A percentile compares a stretch with the other conserved stretches of the same genome.
Evolutionary conservation across 2,329 filamentous ascomycete species (phyloP).

Genomic region (Pseudogymnoascus sp.): DNA sequence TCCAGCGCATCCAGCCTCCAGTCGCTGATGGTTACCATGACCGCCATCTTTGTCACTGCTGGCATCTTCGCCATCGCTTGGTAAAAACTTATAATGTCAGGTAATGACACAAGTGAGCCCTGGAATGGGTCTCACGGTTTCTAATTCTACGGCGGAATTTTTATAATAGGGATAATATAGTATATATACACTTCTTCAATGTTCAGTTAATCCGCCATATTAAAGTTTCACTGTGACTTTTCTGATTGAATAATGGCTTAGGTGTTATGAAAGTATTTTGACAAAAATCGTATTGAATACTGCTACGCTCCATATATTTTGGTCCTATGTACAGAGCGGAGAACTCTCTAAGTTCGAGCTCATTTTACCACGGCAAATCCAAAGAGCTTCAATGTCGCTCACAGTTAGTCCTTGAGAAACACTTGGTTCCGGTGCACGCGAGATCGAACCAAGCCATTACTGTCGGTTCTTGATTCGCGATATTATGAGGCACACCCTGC

Average conservation of each 20-base stretch:
- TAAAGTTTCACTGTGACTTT: not conserved
- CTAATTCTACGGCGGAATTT: conserved; percentile 4
- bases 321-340: not conserved
- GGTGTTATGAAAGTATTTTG: not conserved
- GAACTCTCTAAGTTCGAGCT: not conserved
- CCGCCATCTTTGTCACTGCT: not conserved
- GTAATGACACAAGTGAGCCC: not conserved
- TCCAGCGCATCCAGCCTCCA: conserved; percentile 1
- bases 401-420: not conserved
- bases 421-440: not conserved
- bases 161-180: conserved; percentile 8
- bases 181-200: not conserved
- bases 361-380: not conserved
- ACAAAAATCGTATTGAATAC: not conserved
- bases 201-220: not conserved
- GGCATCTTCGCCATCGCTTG: not conserved
- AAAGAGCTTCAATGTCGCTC: not conserved
- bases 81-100: not conserved
- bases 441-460: conserved; percentile 23
- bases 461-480: conserved; percentile 18
- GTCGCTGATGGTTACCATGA: conserved; percentile 1
- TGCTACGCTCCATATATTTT: not conserved
- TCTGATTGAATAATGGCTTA: not conserved
- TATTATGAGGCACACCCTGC: conserved; percentile 20
- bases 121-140: not conserved